Percentiles rank a stretch among this genome's conserved stretches.
These are phyloP conservation scores for Aciculosporium take DNA, from an alignment of 2,329 filamentous ascomycete species.

Conservation along the genomic window DNA sequence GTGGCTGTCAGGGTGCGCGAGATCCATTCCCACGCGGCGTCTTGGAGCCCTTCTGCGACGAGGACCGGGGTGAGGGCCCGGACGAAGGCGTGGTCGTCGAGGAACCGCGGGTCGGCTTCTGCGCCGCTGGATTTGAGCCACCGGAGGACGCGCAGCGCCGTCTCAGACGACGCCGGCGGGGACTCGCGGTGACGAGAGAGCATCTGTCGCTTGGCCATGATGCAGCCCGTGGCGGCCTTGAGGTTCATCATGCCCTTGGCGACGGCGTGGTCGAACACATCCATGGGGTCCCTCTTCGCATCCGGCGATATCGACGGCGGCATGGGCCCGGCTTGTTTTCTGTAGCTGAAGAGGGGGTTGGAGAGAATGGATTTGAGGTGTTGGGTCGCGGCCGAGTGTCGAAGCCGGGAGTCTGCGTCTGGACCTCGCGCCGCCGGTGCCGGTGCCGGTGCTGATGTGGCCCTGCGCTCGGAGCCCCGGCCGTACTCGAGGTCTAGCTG, in stretches of 20 bases:
- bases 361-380: conserved; percentile 43
- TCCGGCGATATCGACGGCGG: conserved; percentile 4
- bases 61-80: conserved; percentile 32
- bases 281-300: conserved; percentile 30
- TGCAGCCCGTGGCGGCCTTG: conserved; percentile 37
- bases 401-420: conserved; percentile 11
- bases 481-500: conserved; percentile 46
- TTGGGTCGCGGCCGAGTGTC: conserved; percentile 26
- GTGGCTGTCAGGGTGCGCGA: conserved; percentile 22
- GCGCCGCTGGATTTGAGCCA: conserved; percentile 40
- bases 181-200: conserved; percentile 16
- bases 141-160: conserved; percentile 32
- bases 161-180: conserved; percentile 23
- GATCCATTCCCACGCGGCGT: conserved; percentile 39
- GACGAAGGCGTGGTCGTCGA: conserved; percentile 25
- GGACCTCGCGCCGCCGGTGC: conserved; percentile 8
- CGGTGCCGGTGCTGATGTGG: conserved; percentile 7
- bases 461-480: conserved; percentile 20
- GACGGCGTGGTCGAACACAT: conserved; percentile 42
- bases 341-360: conserved; percentile 38
- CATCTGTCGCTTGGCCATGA: conserved; percentile 32
- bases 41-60: conserved; percentile 36
- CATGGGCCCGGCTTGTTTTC: conserved; percentile 12
- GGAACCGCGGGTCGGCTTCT: conserved; percentile 31
- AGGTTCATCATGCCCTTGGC: conserved; percentile 42